phyloP scores from a whole-genome alignment of 305 asterid species.

The Caryopteris hybrid region DNA sequence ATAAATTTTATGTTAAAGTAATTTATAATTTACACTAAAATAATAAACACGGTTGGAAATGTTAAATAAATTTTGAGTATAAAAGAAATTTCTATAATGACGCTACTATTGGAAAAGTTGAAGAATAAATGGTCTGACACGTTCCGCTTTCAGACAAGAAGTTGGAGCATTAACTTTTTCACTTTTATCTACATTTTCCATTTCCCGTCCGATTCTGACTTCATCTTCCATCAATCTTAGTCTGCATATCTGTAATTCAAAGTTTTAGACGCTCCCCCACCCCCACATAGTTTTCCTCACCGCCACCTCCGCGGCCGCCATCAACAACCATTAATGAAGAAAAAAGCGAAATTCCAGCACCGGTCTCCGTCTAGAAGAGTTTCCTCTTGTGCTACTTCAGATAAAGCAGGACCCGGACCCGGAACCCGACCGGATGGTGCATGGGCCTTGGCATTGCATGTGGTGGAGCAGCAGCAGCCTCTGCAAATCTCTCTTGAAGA shows the following conservation, averaged over 20 bases:
- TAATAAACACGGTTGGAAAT: too few species aligned
- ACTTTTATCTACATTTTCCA: background rate
- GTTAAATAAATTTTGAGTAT: too few species aligned
- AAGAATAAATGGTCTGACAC: too few species aligned
- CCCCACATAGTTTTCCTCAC: background rate
- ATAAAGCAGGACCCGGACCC: background rate
- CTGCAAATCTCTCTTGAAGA: background rate
- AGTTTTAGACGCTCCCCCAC: background rate
- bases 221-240: background rate
- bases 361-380: constrained; percentile 10
- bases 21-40: too few species aligned
- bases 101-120: too few species aligned
- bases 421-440: constrained; percentile 21
- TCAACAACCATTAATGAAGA: constrained; percentile 4
- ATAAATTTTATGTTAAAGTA: too few species aligned
- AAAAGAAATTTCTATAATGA: too few species aligned
- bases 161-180: background rate
- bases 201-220: background rate
- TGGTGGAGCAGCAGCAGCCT: constrained; percentile 26
- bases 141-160: background rate
- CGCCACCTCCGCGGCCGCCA: constrained; percentile 4
- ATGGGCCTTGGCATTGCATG: constrained; percentile 46
- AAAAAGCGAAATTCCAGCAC: background rate
- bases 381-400: background rate
- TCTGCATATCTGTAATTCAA: background rate